A percentile compares a stretch with the other conserved stretches of the same genome.
Evolutionary conservation across 2,329 filamentous ascomycete species (phyloP).

Genomic region (Aspergillus fumigatiaffinis): DNA sequence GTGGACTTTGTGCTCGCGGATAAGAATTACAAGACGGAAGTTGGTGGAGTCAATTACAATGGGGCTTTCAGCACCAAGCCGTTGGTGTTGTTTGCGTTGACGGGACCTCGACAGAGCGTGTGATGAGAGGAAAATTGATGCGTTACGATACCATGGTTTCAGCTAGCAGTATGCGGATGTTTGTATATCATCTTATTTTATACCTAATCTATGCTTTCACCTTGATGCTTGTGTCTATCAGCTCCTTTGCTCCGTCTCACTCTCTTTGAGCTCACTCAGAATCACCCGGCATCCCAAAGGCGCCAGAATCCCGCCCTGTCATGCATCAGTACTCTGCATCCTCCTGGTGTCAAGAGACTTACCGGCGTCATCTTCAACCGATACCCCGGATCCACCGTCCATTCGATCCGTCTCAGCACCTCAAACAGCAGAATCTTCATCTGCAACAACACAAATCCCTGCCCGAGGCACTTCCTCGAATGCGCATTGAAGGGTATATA

Average conservation of each 20-base stretch:
- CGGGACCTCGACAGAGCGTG: slow-evolving; percentile 5
- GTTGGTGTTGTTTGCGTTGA: slow-evolving; percentile 36
- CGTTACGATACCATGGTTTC: neutral
- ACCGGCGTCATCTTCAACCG: slow-evolving; percentile 24
- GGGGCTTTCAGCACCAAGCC: slow-evolving; percentile 54
- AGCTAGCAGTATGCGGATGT: neutral
- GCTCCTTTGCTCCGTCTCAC: neutral
- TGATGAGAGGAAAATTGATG: neutral
- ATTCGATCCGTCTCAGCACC: slow-evolving; percentile 16
- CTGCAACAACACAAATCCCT: slow-evolving; percentile 27
- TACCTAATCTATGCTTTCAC: neutral
- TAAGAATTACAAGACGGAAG: slow-evolving; percentile 41
- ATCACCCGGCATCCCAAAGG: slow-evolving; percentile 17
- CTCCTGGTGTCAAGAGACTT: slow-evolving; percentile 6
- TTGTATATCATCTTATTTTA: neutral
- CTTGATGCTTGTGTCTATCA: neutral
- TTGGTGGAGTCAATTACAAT: slow-evolving; percentile 33
- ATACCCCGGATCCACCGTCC: slow-evolving; percentile 21
- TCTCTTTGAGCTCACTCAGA: neutral
- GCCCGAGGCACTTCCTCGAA: slow-evolving; percentile 26
- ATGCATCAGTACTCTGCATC: slow-evolving; percentile 5
- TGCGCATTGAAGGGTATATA: slow-evolving; percentile 31
- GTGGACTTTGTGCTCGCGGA: slow-evolving; percentile 65
- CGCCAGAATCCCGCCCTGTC: slow-evolving; percentile 22
- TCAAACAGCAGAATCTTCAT: slow-evolving; percentile 24